phyloP scores from a whole-genome alignment of 129 eudicot species.

The Flaveria ramosissima region DNA sequence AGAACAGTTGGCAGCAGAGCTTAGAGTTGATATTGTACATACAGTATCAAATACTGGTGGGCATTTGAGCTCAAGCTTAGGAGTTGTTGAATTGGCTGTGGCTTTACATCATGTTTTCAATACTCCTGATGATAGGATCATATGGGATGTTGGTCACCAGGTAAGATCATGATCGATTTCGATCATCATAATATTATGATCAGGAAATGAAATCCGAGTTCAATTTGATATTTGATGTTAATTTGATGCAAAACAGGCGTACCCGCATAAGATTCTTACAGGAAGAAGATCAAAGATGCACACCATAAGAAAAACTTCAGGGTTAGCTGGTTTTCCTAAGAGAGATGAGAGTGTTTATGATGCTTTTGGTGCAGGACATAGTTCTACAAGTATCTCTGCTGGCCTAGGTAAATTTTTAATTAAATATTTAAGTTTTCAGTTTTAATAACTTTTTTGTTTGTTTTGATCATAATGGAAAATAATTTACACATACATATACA shows the following conservation, averaged over 20 bases:
- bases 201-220: no score
- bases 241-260: conserved; percentile 42
- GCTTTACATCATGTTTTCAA: conserved; percentile 88
- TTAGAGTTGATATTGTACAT: conserved; percentile 75
- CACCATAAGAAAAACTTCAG: conserved; percentile 78
- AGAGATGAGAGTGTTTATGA: conserved; percentile 84
- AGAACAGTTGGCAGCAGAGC: conserved; percentile 74
- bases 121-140: conserved; percentile 76
- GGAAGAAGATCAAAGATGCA: conserved; percentile 90
- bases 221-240: background rate
- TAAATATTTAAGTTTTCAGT: background rate
- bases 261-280: conserved; percentile 79
- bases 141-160: conserved; percentile 98
- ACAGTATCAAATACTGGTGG: conserved; percentile 71
- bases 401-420: conserved; percentile 66
- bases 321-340: conserved; percentile 86
- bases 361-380: conserved; percentile 91
- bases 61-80: conserved; percentile 86
- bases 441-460: background rate
- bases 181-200: no score
- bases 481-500: background rate
- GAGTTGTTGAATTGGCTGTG: conserved; percentile 82
- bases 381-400: conserved; percentile 93
- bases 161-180: conserved; percentile 27
- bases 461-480: background rate